Conservation (phyloP, 2,329 filamentous ascomycete species). For the Mollisiaceae sp. region DNA sequence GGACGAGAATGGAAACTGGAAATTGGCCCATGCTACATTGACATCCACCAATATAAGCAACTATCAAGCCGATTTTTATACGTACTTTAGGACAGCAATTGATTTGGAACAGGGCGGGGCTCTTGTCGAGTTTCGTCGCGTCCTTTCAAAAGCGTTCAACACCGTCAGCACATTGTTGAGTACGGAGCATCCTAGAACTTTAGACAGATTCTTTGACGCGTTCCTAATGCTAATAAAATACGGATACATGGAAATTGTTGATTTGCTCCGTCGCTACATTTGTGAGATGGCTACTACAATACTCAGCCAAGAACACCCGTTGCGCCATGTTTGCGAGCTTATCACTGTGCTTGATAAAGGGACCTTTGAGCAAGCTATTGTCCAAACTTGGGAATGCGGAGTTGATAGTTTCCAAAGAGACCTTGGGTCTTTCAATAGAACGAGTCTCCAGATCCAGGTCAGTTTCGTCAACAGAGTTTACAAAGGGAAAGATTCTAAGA, state of each 20-base stretch:
- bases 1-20: conserved; percentile 7
- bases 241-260: conserved; percentile 20
- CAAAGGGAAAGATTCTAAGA: conserved; percentile 6
- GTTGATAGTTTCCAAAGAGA: conserved; percentile 24
- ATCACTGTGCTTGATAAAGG: conserved; percentile 23
- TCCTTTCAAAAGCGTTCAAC: conserved; percentile 27
- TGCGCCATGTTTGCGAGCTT: conserved; percentile 26
- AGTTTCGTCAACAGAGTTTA: conserved; percentile 20
- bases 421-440: conserved; percentile 24
- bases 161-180: conserved; percentile 24
- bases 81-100: conserved; percentile 24
- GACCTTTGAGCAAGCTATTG: conserved; percentile 23
- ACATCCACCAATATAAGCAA: neutral
- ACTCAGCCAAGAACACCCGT: conserved; percentile 21
- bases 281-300: conserved; percentile 23
- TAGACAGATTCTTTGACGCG: conserved; percentile 27
- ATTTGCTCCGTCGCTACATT: conserved; percentile 24
- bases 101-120: conserved; percentile 14
- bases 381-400: conserved; percentile 28
- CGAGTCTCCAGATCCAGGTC: conserved; percentile 24
- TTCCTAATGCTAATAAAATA: conserved; percentile 28
- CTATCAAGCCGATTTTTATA: neutral
- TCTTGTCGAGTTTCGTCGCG: conserved; percentile 25
- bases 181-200: conserved; percentile 24
- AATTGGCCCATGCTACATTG: too few relatives aligned